These are phyloP conservation scores for Coniophora puteana DNA, from an alignment of 1,284 basidiomycete genomes.

Conservation along the genomic window DNA sequence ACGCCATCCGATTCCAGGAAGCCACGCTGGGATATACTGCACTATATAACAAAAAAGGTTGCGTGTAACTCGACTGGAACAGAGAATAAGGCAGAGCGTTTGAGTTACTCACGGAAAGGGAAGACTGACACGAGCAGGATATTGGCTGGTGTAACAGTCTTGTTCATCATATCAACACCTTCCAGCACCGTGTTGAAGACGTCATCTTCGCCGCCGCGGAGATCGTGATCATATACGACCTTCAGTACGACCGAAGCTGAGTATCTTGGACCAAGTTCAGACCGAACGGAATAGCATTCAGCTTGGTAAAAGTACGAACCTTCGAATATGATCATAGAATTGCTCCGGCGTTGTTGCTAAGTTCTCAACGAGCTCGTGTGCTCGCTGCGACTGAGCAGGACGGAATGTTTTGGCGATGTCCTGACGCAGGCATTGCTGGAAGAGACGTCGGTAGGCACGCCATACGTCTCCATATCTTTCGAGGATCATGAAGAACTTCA, in stretches of 20 bases:
- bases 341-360: constrained; percentile 18
- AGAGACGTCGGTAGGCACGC: constrained; percentile 21
- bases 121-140: constrained; percentile 17
- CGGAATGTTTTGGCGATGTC: constrained; percentile 14
- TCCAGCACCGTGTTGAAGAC: constrained; percentile 15
- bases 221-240: constrained; percentile 20
- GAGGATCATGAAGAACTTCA: constrained; percentile 20
- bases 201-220: constrained; percentile 15
- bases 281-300: not conserved
- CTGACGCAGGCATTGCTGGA: constrained; percentile 18
- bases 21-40: constrained; percentile 36
- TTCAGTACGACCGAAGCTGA: constrained; percentile 22
- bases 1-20: constrained; percentile 36
- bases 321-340: constrained; percentile 20
- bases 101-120: constrained; percentile 18
- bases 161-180: constrained; percentile 17
- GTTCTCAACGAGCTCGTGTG: constrained; percentile 14
- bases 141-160: constrained; percentile 16
- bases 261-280: constrained; percentile 12
- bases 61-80: too few relatives aligned
- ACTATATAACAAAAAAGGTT: too few relatives aligned
- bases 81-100: too few relatives aligned
- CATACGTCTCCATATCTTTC: constrained; percentile 21
- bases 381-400: constrained; percentile 14
- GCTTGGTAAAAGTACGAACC: constrained; percentile 5